Base-by-base conservation (phyloP, 345 rosid genomes). In the Crucihimalaya himalaica region DNA sequence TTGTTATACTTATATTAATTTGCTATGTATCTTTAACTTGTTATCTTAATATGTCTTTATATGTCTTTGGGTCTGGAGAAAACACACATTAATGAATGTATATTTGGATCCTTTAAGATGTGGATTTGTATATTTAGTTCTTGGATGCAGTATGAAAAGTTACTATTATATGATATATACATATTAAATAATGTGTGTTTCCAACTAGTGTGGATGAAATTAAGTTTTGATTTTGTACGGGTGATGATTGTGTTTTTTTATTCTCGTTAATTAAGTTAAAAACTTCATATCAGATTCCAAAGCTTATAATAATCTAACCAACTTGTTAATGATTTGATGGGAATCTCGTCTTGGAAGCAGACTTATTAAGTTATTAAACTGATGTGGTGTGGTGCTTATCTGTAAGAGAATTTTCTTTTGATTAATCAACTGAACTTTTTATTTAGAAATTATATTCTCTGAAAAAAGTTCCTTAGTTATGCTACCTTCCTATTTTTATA, bases 331-430 rank as follows among this genome's bases (percentile, higher is more conserved):
- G 37, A 63, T 63, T 76, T 39, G 28, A 48, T 37, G 75, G 64
- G 76, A 70, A 76, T 63, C 61, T 76, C 66, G 39, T 63, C 37
- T 76, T 70, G 61, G 61, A 48, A 70, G 70, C 25, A 62, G 51
- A 34, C 34, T 54, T 45, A 63, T 70, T 70, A 70, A 62, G 66
- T 46, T 76, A 46, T 63, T 70, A 27, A 56, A 56, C 66, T 69
- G 75, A 55, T 76, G 75, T 55, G 70, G 60, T 54, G 52, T 45
- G 64, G 66, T 69, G 75, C 80, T 70, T 76, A 76, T 76, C 79
- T 76, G 74, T 68, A 68, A 61, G 65, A 63, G 70, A 75, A 69
- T 55, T 68, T 75, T 35, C 70, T 69, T 75, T 76, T 76, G 51
- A 76, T 68, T 69, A 61, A 16, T 76, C 27, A 32, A 6, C 21